Evolutionary conservation across 1,284 basidiomycete genomes (phyloP).

Genomic region (Rhodotorula sp.): DNA sequence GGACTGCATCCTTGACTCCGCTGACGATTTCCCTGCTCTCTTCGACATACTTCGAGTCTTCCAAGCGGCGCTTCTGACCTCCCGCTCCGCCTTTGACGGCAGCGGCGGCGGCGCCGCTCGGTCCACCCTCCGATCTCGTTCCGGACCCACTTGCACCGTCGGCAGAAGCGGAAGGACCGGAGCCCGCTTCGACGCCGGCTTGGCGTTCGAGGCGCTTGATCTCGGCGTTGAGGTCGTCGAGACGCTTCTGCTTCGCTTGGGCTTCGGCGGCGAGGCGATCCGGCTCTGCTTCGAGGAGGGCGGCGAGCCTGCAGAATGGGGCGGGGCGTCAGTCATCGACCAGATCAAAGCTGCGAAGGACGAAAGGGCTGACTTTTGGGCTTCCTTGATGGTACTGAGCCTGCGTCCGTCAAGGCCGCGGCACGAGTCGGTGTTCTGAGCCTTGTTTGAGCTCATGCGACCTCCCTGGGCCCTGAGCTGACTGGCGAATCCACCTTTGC

Average conservation of each 20-base stretch:
- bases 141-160: not conserved
- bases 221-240: slow-evolving; percentile 68
- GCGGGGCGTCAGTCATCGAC: not conserved
- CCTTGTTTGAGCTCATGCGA: slow-evolving; percentile 88
- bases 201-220: slow-evolving; percentile 45
- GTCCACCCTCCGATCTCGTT: not conserved
- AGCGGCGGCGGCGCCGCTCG: not conserved
- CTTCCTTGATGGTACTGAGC: slow-evolving; percentile 91
- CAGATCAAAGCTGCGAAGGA: no score
- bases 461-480: slow-evolving; percentile 95
- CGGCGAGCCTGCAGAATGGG: slow-evolving; percentile 64
- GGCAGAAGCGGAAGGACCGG: slow-evolving; percentile 47
- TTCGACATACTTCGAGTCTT: slow-evolving; percentile 88
- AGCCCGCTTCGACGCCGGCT: slow-evolving; percentile 45
- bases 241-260: slow-evolving; percentile 76
- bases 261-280: slow-evolving; percentile 74
- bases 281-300: slow-evolving; percentile 82
- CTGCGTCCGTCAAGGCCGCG: slow-evolving; percentile 86
- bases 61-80: slow-evolving; percentile 72
- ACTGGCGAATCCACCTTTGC: slow-evolving; percentile 96
- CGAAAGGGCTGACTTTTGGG: slow-evolving; percentile 66
- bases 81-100: not conserved
- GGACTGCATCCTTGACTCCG: slow-evolving; percentile 85
- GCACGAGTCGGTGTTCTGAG: slow-evolving; percentile 91
- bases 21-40: slow-evolving; percentile 90